A percentile compares a stretch with the other conserved stretches of the same genome.
Conservation (phyloP, 2,329 filamentous ascomycete species). For the Arthrobotrys pseudoclavata region DNA sequence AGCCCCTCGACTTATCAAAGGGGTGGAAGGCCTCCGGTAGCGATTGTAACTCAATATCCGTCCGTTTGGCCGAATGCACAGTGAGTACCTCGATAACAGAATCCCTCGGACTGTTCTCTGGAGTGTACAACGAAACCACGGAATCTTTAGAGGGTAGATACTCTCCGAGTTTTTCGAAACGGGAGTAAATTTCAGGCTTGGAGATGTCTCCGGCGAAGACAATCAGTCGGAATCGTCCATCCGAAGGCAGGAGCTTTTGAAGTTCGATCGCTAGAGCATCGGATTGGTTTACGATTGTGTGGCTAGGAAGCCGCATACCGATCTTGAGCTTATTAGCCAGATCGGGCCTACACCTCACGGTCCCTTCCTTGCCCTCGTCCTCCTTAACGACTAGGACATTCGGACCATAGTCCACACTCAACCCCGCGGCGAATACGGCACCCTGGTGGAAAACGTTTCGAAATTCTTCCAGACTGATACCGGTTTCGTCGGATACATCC, state of each 20-base stretch:
- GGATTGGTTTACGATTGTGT: constrained; percentile 74
- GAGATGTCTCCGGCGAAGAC: constrained; percentile 75
- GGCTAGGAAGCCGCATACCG: constrained; percentile 73
- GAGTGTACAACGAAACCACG: constrained; percentile 69
- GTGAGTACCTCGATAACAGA: constrained; percentile 74
- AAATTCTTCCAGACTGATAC: constrained; percentile 75
- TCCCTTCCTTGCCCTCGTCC: constrained; percentile 68
- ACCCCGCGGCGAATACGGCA: constrained; percentile 73
- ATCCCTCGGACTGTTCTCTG: constrained; percentile 66
- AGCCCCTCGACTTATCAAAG: constrained; percentile 66
- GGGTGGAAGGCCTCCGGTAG: constrained; percentile 70
- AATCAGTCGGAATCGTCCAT: constrained; percentile 73
- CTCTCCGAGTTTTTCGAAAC: constrained; percentile 69
- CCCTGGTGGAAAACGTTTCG: constrained; percentile 74
- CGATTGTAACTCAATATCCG: constrained; percentile 70
- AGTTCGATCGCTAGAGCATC: constrained; percentile 73
- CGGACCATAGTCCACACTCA: constrained; percentile 72
- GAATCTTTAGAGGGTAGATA: constrained; percentile 65
- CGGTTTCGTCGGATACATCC: constrained; percentile 73
- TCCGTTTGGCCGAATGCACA: constrained; percentile 70
- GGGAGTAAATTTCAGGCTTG: constrained; percentile 66
- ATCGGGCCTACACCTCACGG: constrained; percentile 65
- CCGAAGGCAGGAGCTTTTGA: constrained; percentile 71
- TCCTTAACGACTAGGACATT: constrained; percentile 73
- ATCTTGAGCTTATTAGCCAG: constrained; percentile 69